phyloP scores from a whole-genome alignment of 768 basidiomycete genomes.

The Strobilomyces echinocephalus region DNA sequence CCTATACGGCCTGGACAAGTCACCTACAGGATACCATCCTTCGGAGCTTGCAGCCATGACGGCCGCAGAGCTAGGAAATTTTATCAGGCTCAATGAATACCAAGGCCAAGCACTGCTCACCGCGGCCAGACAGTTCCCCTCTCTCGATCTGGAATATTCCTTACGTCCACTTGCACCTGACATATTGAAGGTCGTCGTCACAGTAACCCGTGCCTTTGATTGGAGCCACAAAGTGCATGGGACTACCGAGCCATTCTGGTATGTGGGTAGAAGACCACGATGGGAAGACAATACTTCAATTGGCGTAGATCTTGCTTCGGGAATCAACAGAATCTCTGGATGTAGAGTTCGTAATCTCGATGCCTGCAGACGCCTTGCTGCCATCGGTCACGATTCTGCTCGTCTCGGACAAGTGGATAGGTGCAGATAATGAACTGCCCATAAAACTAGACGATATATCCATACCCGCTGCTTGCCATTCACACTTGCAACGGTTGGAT shows the following conservation, averaged over 20 bases:
- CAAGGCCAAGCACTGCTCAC: conserved; percentile 77
- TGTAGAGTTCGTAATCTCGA: conserved; percentile 76
- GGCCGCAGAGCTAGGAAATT: conserved; percentile 65
- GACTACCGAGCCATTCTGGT: conserved; percentile 80
- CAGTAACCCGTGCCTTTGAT: conserved; percentile 61
- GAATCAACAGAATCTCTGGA: conserved; percentile 55
- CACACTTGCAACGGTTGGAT: conserved; percentile 60
- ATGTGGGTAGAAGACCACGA: conserved; percentile 92
- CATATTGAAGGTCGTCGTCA: conserved; percentile 70
- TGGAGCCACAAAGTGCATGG: conserved; percentile 81
- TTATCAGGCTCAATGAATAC: conserved; percentile 80
- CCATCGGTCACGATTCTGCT: conserved; percentile 68
- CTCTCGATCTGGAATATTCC: conserved; percentile 55
- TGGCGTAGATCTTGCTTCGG: conserved; percentile 67
- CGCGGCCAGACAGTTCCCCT: conserved; percentile 84
- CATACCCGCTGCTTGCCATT: conserved; percentile 64
- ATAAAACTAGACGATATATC: conserved; percentile 63
- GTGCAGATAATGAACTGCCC: conserved; percentile 70
- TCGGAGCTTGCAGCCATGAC: conserved; percentile 65
- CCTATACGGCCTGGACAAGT: conserved; percentile 69
- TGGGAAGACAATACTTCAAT: conserved; percentile 77
- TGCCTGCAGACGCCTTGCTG: conserved; percentile 55
- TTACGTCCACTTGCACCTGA: conserved; percentile 82
- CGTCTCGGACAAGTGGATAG: conserved; percentile 90
- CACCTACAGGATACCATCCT: conserved; percentile 76